These are phyloP conservation scores for Somion occarium DNA, from an alignment of 1,284 basidiomycete species.

Conservation along the genomic window DNA sequence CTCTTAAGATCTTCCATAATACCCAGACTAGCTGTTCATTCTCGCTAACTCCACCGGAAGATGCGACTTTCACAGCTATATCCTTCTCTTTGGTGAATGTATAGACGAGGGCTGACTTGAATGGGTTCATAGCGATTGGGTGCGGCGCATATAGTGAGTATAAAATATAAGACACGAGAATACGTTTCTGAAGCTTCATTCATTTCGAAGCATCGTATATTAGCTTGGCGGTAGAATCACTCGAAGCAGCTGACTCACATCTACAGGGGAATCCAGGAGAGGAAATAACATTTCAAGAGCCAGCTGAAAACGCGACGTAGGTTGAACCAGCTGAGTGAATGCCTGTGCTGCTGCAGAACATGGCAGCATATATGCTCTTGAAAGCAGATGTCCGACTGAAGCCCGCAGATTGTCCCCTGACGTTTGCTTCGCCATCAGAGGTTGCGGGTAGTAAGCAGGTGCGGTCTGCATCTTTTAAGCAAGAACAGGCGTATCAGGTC, in stretches of 20 bases:
- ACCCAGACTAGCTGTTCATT: slow-evolving; percentile 79
- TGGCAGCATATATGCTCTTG: slow-evolving; percentile 57
- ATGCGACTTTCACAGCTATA: slow-evolving; percentile 45
- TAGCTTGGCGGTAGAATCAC: slow-evolving; percentile 7
- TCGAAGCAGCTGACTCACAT: slow-evolving; percentile 21
- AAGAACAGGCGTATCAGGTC: no score
- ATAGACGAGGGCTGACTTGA: slow-evolving; percentile 61
- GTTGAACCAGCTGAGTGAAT: slow-evolving; percentile 67
- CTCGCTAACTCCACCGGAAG: slow-evolving; percentile 47
- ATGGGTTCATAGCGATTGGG: slow-evolving; percentile 72
- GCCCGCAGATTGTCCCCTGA: slow-evolving; percentile 35
- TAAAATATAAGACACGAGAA: slow-evolving; percentile 70
- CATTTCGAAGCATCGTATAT: slow-evolving; percentile 7
- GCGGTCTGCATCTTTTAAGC: no score
- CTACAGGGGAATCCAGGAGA: slow-evolving; percentile 45
- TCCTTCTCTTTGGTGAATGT: slow-evolving; percentile 64
- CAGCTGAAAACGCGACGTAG: slow-evolving; percentile 67
- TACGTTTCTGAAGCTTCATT: slow-evolving; percentile 62
- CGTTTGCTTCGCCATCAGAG: no score
- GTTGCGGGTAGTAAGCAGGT: no score
- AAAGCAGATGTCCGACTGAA: slow-evolving; percentile 58
- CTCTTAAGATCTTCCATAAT: slow-evolving; percentile 75
- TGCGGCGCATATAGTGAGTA: slow-evolving; percentile 73
- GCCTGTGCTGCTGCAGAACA: slow-evolving; percentile 71
- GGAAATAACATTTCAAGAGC: slow-evolving; percentile 74